Conservation (phyloP, 176 grass and related monocot species). For the Cocos nucifera region DNA sequence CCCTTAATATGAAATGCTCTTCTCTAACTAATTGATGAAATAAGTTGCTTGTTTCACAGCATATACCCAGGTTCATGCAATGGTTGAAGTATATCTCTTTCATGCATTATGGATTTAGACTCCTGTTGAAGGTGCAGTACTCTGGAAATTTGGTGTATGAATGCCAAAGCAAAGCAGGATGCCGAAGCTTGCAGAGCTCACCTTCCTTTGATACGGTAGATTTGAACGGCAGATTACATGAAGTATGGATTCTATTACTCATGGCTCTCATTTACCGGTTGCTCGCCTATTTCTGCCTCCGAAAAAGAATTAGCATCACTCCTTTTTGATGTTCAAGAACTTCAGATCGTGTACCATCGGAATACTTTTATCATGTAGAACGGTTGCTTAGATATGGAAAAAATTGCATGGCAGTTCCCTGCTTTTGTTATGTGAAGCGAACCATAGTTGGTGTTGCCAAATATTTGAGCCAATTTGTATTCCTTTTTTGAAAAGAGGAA, state of each 20-base stretch:
- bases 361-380: too few species aligned
- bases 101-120: conserved; percentile 86
- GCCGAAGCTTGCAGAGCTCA: conserved; percentile 60
- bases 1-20: too few species aligned
- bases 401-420: too few species aligned
- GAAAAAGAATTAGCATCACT: conserved; percentile 47
- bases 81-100: conserved; percentile 87
- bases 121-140: conserved; percentile 86
- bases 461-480: too few species aligned
- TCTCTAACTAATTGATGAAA: too few species aligned
- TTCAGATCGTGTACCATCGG: too few species aligned
- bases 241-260: conserved; percentile 61
- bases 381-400: too few species aligned
- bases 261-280: conserved; percentile 74
- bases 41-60: conserved; percentile 25
- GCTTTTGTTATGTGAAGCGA: too few species aligned
- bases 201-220: conserved; percentile 75
- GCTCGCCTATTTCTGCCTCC: conserved; percentile 68
- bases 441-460: too few species aligned
- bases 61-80: conserved; percentile 63
- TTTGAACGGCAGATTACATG: conserved; percentile 50
- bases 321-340: conserved; percentile 32
- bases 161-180: conserved; percentile 40
- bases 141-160: conserved; percentile 57
- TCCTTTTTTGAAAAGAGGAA: too few species aligned